phyloP scores from a whole-genome alignment of 2,329 filamentous ascomycete genomes.

The Rhynchosporium agropyri region DNA sequence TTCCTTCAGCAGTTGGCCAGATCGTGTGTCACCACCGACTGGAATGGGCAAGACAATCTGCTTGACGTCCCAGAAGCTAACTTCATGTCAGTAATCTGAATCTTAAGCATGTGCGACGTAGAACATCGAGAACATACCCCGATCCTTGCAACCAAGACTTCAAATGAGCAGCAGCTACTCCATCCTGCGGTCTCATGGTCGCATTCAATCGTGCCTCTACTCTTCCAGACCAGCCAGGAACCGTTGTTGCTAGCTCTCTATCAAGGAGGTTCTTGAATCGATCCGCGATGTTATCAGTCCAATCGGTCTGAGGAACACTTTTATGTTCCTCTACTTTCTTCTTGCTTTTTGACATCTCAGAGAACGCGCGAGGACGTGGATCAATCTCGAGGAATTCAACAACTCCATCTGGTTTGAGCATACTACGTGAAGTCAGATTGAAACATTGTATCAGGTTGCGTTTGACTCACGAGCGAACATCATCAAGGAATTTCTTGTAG shows the following conservation, averaged over 20 bases:
- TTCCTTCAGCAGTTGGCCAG: slow-evolving; percentile 33
- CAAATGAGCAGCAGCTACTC: slow-evolving; percentile 37
- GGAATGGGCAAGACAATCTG: slow-evolving; percentile 36
- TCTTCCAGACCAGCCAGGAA: slow-evolving; percentile 37
- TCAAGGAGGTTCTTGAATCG: slow-evolving; percentile 35
- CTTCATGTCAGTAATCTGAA: slow-evolving; percentile 15
- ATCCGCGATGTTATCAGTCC: slow-evolving; percentile 37
- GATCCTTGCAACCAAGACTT: slow-evolving; percentile 40
- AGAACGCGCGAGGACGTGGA: slow-evolving; percentile 34
- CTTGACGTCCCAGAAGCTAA: slow-evolving; percentile 41
- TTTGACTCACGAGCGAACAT: slow-evolving; percentile 36
- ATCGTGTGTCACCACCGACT: slow-evolving; percentile 31
- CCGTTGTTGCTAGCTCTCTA: slow-evolving; percentile 33
- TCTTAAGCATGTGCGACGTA: no score
- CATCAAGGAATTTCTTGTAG: slow-evolving; percentile 39
- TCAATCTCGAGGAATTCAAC: slow-evolving; percentile 42
- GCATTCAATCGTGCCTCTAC: slow-evolving; percentile 37
- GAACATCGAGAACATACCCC: slow-evolving; percentile 31
- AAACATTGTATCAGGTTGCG: neutral
- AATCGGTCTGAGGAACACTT: slow-evolving; percentile 32
- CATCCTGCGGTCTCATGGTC: slow-evolving; percentile 35
- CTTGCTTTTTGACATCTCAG: neutral
- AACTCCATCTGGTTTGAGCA: slow-evolving; percentile 40
- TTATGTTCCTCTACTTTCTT: slow-evolving; percentile 23
- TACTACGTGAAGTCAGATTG: slow-evolving; percentile 17